phyloP scores from a whole-genome alignment of 495 filamentous ascomycete genomes.

The Friedmanniomyces endolithicus region DNA sequence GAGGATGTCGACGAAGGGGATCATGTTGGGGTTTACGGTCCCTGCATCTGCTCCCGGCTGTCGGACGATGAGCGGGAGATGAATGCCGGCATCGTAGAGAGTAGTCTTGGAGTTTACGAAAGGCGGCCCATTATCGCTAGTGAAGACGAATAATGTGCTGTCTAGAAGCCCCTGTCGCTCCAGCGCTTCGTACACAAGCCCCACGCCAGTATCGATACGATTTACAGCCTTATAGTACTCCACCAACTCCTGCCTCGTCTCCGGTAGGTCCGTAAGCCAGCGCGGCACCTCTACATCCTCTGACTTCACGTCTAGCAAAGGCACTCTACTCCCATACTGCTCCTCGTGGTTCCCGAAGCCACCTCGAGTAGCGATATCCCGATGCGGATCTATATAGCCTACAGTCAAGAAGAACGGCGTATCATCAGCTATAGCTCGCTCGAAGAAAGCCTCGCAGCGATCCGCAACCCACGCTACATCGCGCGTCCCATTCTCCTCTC shows the following conservation, averaged over 20 bases:
- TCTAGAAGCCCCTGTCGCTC: slow-evolving; percentile 24
- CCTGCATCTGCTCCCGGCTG: slow-evolving; percentile 22
- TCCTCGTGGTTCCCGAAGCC: slow-evolving; percentile 33
- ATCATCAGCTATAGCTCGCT: slow-evolving; percentile 21
- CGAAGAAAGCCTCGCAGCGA: slow-evolving; percentile 29
- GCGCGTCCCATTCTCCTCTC: slow-evolving; percentile 29
- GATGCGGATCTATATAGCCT: slow-evolving; percentile 37
- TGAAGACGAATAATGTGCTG: slow-evolving; percentile 34
- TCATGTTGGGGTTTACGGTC: slow-evolving; percentile 33
- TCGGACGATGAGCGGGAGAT: slow-evolving; percentile 34
- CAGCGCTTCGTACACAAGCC: slow-evolving; percentile 31
- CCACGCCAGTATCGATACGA: slow-evolving; percentile 34
- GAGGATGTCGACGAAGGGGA: slow-evolving; percentile 37
- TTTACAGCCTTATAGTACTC: slow-evolving; percentile 35
- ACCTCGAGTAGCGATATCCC: slow-evolving; percentile 27
- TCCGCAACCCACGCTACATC: slow-evolving; percentile 31
- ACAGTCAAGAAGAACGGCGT: slow-evolving; percentile 35
- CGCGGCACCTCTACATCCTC: slow-evolving; percentile 28
- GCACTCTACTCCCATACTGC: neutral
- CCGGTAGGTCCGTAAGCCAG: slow-evolving; percentile 32
- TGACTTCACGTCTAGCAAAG: slow-evolving; percentile 11
- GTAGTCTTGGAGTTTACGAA: slow-evolving; percentile 41
- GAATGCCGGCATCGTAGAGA: slow-evolving; percentile 36
- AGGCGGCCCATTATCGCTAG: slow-evolving; percentile 38
- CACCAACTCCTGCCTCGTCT: slow-evolving; percentile 31